Evolutionary conservation across 805 yeast species (phyloP), one percentile per base, ranked within the genome.

Genomic region (Metschnikowia borealis): DNA sequence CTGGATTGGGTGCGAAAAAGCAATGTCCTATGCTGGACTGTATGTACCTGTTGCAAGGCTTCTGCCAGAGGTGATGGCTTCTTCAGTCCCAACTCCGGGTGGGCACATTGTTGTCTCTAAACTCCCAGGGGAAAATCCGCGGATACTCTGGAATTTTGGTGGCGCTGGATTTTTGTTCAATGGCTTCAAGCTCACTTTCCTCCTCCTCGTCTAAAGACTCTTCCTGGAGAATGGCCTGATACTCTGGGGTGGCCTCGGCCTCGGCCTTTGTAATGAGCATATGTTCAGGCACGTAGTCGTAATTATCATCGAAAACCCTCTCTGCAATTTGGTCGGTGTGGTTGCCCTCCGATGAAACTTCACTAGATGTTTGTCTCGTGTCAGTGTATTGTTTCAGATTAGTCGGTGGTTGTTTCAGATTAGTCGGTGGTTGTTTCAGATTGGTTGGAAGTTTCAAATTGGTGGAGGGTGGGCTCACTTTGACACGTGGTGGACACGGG

Each of bases 71-170:
- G 4, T 4, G 11, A 10, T 26, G 29, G 29, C 29, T 26, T 11
- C 29, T 32, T 23, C 29, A 60, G 38, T 64, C 63, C 57, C 68
- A 68, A 3, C 55, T 52, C 45, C 73, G 53, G 48, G 63, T 69
- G 7, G 70, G 57, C n/a, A 48, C 50, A 15, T 20, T 37, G 21
- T 45, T 46, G 10, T 51, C 52, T 41, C 59, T 61, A 49, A 56
- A 63, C 54, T 70, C 75, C 75, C 75, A 70, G 2, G 74, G 74
- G 54, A 70, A 70, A n/a, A 70, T 44, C 43, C 61, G 62, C 5
- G 62, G 63, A 26, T 34, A n/a, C 13, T 5, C 39, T 5, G 39
- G 14, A 14, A 7, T 23, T n/a, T 21, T 17, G 11, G 21, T 6
- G 41, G 31, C 32, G 1, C 8, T 6, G 13, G 32, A 38, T 17